phyloP scores from a whole-genome alignment of 192 early-diverging fungal genomes.

The Coemansia sp. region DNA sequence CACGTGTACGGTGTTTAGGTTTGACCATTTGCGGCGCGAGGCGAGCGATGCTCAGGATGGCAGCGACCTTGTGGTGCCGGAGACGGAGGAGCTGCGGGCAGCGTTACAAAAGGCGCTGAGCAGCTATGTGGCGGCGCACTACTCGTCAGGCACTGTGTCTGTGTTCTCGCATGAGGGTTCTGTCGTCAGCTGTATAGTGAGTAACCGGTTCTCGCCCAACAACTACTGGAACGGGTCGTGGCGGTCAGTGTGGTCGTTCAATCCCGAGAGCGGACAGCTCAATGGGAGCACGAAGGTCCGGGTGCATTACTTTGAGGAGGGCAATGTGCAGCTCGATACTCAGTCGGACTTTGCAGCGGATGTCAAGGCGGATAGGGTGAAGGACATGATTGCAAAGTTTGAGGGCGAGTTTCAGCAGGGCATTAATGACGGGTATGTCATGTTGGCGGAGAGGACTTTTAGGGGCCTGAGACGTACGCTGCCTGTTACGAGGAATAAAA shows the following conservation, averaged over 20 bases:
- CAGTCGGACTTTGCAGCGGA: slow-evolving; percentile 64
- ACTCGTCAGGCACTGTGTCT: slow-evolving; percentile 66
- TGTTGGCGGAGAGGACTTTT: slow-evolving; percentile 86
- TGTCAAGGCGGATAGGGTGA: slow-evolving; percentile 6
- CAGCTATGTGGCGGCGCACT: slow-evolving; percentile 77
- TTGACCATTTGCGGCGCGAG: slow-evolving; percentile 80
- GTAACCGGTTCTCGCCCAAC: slow-evolving; percentile 87
- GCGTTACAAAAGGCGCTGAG: slow-evolving; percentile 66
- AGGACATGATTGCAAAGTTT: slow-evolving; percentile 47
- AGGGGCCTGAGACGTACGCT: slow-evolving; percentile 86
- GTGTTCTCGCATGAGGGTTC: slow-evolving; percentile 60
- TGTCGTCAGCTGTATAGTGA: slow-evolving; percentile 65
- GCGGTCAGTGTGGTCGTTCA: slow-evolving; percentile 80
- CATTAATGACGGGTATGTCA: slow-evolving; percentile 79
- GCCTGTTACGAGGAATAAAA: slow-evolving; percentile 87
- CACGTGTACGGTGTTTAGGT: slow-evolving; percentile 66
- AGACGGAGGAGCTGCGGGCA: slow-evolving; percentile 33
- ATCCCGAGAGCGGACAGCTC: slow-evolving; percentile 60
- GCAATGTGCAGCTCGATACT: slow-evolving; percentile 94
- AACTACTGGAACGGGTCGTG: slow-evolving; percentile 99
- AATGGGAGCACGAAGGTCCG: slow-evolving; percentile 74
- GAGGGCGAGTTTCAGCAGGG: slow-evolving; percentile 85
- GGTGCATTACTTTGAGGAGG: slow-evolving; percentile 99
- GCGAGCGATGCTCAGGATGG: slow-evolving; percentile 31
- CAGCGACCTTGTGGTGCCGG: neutral